Evolutionary conservation across 345 rosid genomes (phyloP), one percentile per base, ranked within the genome.

Genomic region (Gossypium herbaceum): DNA sequence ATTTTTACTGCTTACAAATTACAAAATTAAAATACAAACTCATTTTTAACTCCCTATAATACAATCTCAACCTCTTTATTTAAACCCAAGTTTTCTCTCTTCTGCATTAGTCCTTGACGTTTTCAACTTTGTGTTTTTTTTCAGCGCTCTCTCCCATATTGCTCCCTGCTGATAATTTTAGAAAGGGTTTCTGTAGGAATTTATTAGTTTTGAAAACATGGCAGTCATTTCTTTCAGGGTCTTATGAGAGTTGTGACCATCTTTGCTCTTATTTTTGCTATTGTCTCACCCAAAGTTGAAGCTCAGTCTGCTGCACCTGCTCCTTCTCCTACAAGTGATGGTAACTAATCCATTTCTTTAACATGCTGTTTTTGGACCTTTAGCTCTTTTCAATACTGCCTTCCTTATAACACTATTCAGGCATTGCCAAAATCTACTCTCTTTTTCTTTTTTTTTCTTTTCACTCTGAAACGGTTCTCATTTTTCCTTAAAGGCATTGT

Each of bases 301-400:
- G 85, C 88, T 50, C 86, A 85, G 74, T 72, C 78, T 15, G 59
- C 80, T 61, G 78, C 86, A 77, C 81, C 87, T 12, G 89, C 91
- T 72, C 95, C 95, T 34, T 74, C 94, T 71, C 91, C 93, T 43
- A 76, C 92, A 24, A 86, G 88, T 75, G 92, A 90, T 56, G 95
- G 95, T 90, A 71, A 77, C 58, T 71, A 7, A 3, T 43, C 39
- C 10, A 3, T 17, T 15, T 39, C 51, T 68, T 16, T 12, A 34
- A 15, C 17, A 9, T n/a, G 51, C 16, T 66, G 4, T 61, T 66
- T 69, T 25, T 10, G 22, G 60, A n/a, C 47, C 6, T 77, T 76
- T 69, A 52, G 59, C 41, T 5, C 7, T 34, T 34, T 34, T 34
- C 7, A 34, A 4, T 34, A 34, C 41, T 34, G 41, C 41, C 41